Base-by-base conservation (phyloP, 768 basidiomycete species). In the Boletus bicolor region DNA sequence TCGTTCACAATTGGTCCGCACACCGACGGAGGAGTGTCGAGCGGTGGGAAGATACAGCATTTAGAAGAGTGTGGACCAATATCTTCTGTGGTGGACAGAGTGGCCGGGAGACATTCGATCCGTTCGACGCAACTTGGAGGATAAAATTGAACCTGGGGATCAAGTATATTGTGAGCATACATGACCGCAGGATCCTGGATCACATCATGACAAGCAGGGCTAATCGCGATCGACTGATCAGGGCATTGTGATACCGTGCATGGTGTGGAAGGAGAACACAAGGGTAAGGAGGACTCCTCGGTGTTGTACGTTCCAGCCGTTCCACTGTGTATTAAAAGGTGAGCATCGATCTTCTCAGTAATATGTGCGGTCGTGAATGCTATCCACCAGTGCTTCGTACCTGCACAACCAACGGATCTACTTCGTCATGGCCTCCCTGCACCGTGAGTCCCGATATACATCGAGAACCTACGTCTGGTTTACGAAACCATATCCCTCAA, bases 1-100 rank as follows among this genome's bases (percentile, higher is more conserved):
- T 77, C 78, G 46, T 91, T 91, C 64, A 78, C 82, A 0, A 72
- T 91, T 3, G 87, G 84, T 0, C 84, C 87, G 10, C 84, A 87
- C 51, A 68, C 76, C 15, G 81, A 83, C 48, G 77, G 76, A 0
- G 82, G 82, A 10, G 78, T 8, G 71, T 80, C 55, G 74, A 87
- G 73, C 68, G 85, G 2, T 82, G 81, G 81, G 79, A 83, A 63
- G 80, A 85, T 64, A 65, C 70, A 1, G 62, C 59, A 1, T 78
- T 76, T 49, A 67, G 77, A 26, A 62, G 51, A 5, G 76, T 78
- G 36, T 83, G 77, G 61, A 36, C 59, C 1, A 70, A 71, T 21
- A 79, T 86, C 44, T 64, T 86, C 8, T 57, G 70, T 38, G 75
- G 78, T 4, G 77, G 75, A 11, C 62, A 67, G 26, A 49, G 21